Evolutionary conservation across 768 basidiomycete species (phyloP), one percentile per base, ranked within the genome.

Genomic region (Obba rivulosa): DNA sequence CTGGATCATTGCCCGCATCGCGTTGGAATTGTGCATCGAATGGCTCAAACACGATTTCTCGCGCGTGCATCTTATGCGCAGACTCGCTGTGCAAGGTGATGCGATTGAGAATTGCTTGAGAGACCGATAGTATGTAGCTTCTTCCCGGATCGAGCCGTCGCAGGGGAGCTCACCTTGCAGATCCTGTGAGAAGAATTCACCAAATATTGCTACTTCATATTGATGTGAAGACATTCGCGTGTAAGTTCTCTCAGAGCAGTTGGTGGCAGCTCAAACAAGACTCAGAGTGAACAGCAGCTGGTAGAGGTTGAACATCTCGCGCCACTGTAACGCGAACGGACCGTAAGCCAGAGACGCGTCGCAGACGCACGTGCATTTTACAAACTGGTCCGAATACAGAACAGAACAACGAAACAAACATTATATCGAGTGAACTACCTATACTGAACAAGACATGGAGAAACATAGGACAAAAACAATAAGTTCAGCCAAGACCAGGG

Each of bases 21-120:
- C 79, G 70, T 53, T 83, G 81, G 9, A 69, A 64, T 50, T 80
- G 79, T 13, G 77, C 81, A 67, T 87, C 84, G 20, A 84, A 60
- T 16, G 87, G 88, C 56, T 92, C 87, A 54, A 91, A 90, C n/a
- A 87, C 74, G 55, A 91, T 70, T 66, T 92, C 89, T 40, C 84
- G 76, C 2, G 79, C 75, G 61, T 85, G 87, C 74, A 88, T 82
- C 3, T 76, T 76, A 43, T 77, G 72, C 25, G 86, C 83, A 8
- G 84, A 86, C 62, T 92, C 88, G 69, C 80, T 81, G 59, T 88
- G 83, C 20, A 92, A 74, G 10, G 89, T 88, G 50, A 91, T 81
- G 34, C 89, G 78, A 65, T 92, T 87, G 45, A 91, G 73, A 53
- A 92, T 82, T 0, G 85, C 68, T 59, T 81, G 79, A 35, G 8